These are phyloP conservation scores for Leptodontidium sp. DNA, from an alignment of 2,329 filamentous ascomycete species.

Conservation along the genomic window DNA sequence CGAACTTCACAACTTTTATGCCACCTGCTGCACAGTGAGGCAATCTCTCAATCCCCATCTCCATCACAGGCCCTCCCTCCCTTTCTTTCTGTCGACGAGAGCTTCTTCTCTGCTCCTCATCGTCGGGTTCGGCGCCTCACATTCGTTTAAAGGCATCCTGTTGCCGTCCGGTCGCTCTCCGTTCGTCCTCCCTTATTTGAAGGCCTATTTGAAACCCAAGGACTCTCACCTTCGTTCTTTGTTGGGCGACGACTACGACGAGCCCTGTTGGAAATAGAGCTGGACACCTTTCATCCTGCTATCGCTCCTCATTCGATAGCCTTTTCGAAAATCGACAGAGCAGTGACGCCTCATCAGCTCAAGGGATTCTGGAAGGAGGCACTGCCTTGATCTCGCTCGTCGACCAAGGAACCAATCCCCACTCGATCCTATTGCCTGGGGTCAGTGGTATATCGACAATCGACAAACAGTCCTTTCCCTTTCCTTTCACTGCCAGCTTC, in stretches of 20 bases:
- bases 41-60: background rate
- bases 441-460: slow-evolving; percentile 33
- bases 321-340: slow-evolving; percentile 9
- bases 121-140: slow-evolving; percentile 16
- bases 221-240: slow-evolving; percentile 13
- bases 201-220: slow-evolving; percentile 13
- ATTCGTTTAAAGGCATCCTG: slow-evolving; percentile 17
- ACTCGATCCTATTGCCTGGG: slow-evolving; percentile 39
- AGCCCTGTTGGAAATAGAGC: background rate
- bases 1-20: slow-evolving; percentile 13
- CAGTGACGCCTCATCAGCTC: slow-evolving; percentile 16
- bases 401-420: slow-evolving; percentile 44
- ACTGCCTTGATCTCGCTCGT: slow-evolving; percentile 42
- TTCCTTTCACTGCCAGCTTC: slow-evolving; percentile 26
- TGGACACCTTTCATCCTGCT: slow-evolving; percentile 4
- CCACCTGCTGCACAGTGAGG: background rate
- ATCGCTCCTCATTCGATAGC: slow-evolving; percentile 17
- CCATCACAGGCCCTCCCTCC: background rate
- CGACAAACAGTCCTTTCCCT: slow-evolving; percentile 40
- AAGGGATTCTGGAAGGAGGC: slow-evolving; percentile 33
- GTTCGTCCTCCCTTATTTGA: slow-evolving; percentile 10
- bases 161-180: slow-evolving; percentile 22
- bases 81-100: slow-evolving; percentile 7
- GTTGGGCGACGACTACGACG: slow-evolving; percentile 4
- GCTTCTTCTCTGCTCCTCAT: slow-evolving; percentile 7